Conservation (phyloP, 179 eudicot species). For the Heliamphora pulchella region DNA sequence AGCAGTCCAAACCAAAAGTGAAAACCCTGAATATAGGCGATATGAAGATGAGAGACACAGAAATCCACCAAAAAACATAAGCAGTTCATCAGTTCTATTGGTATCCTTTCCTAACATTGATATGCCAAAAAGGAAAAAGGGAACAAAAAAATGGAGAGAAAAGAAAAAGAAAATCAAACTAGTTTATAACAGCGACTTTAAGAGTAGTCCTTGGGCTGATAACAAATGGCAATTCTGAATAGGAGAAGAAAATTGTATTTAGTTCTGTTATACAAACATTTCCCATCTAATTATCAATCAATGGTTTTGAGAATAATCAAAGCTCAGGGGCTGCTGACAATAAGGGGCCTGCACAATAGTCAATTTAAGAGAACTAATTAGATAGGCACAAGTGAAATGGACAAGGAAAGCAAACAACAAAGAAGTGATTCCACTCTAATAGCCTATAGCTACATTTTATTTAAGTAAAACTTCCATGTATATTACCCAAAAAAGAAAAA, state of each 20-base stretch:
- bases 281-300: conserved; percentile 17
- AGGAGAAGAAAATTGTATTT: conserved; percentile 2
- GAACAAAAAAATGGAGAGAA: too few relatives aligned
- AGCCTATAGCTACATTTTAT: neutral
- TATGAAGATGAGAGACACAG: neutral
- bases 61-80: neutral
- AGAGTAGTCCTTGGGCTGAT: neutral
- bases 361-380: neutral
- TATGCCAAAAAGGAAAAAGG: neutral
- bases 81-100: neutral
- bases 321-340: conserved; percentile 81
- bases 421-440: neutral
- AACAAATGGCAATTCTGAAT: neutral
- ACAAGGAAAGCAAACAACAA: neutral
- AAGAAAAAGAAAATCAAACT: neutral
- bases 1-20: too few relatives aligned
- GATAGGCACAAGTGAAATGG: neutral
- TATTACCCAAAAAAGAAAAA: too few relatives aligned
- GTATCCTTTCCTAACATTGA: neutral
- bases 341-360: conserved; percentile 57
- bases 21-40: neutral
- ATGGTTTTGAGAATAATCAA: conserved; percentile 65
- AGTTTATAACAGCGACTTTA: neutral
- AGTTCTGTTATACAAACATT: conserved; percentile 17
- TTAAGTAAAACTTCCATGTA: too few relatives aligned